These are phyloP conservation scores for Leucoagaricus sp. DNA, from an alignment of 1,284 basidiomycete species.

Conservation along the genomic window DNA sequence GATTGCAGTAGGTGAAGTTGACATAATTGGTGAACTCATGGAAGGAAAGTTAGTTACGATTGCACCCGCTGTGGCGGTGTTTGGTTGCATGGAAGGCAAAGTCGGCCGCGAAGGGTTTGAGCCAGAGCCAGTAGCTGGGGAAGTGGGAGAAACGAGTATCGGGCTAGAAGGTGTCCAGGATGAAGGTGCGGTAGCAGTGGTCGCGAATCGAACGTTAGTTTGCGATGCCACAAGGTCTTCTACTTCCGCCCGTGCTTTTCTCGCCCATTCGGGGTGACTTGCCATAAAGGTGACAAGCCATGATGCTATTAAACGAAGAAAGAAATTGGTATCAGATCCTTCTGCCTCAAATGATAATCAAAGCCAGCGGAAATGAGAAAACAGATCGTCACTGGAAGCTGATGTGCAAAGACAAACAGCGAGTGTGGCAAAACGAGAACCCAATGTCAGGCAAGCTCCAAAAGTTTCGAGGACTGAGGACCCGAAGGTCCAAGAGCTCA, in stretches of 20 bases:
- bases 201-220: constrained; percentile 17
- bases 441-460: neutral
- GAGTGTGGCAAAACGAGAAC: neutral
- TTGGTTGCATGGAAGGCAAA: neutral
- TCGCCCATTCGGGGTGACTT: constrained; percentile 61
- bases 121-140: neutral
- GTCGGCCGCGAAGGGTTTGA: neutral
- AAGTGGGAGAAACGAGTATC: no score
- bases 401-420: neutral
- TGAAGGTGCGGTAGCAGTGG: constrained; percentile 12
- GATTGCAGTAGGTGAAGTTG: neutral
- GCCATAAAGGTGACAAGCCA: constrained; percentile 73
- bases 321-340: constrained; percentile 12
- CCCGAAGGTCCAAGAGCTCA: neutral
- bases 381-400: constrained; percentile 17
- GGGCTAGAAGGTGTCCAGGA: constrained; percentile 5
- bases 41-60: neutral
- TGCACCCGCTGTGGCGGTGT: no score
- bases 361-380: constrained; percentile 11
- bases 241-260: constrained; percentile 57
- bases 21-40: neutral
- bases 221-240: constrained; percentile 60
- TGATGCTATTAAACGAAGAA: constrained; percentile 43
- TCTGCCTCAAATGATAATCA: neutral
- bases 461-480: neutral